Base-by-base conservation (phyloP, 2,329 filamentous ascomycete species). In the Diaporthe vaccinii region DNA sequence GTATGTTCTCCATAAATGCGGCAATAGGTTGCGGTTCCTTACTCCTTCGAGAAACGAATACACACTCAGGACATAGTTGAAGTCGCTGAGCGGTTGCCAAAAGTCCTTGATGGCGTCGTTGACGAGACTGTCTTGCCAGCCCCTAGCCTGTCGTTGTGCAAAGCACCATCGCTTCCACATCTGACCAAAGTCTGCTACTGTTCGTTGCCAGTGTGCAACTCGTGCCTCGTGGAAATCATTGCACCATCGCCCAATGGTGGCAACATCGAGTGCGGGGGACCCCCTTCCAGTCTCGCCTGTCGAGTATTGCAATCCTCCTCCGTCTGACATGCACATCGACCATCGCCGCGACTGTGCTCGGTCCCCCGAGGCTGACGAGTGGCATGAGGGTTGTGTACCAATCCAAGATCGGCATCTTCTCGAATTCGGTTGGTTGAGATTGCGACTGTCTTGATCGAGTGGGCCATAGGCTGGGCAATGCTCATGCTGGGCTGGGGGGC, bases 121-220 rank as follows among this genome's bases (percentile, higher is more conserved):
- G 65, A 69, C 4, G 0, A 55, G 31, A 15, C 14, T 15, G 17
- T 55, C 34, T n/a, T 55, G 49, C 34, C n/a, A 69, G 8, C 6
- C 3, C 9, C 17, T 12, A 15, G 3, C 12, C 46, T 22, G 22
- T 2, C 20, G 12, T 20, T 36, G 71, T 51, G 20, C 25, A 14
- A 73, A 73, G 25, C 71, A 73, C 5, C 31, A 44, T 20, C 20
- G 20, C 28, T 65, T 73, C 71, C 71, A 73, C 28, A 15, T 25
- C 71, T 25, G 46, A 12, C 49, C 36, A n/a, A 65, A 55, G 2
- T 10, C 49, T 17, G 25, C 31, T 4, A 25, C 36, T 8, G 71
- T 25, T 8, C 20, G 22, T 31, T 53, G 39, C 58, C 59, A 73
- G 22, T 12, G 25, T 34, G 36, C 8, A 17, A 34, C 51, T 25